phyloP scores from a whole-genome alignment of 805 yeast species.

The Starmerella powellii region DNA sequence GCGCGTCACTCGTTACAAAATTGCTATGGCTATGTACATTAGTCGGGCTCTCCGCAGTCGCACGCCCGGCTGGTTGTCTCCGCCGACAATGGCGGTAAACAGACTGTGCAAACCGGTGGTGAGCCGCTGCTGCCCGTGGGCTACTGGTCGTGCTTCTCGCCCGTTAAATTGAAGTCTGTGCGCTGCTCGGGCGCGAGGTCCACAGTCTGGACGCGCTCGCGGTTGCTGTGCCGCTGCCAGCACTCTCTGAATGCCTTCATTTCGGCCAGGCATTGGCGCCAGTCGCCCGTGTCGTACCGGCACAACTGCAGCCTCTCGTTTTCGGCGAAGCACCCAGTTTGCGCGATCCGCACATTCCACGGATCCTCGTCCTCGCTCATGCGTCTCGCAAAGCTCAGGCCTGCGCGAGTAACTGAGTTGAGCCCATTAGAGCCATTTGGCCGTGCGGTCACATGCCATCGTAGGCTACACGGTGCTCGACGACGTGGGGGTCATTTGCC shows the following conservation, averaged over 20 bases:
- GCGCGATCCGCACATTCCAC: slow-evolving; percentile 57
- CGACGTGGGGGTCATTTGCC: too few relatives aligned
- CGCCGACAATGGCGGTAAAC: too few relatives aligned
- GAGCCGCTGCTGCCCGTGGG: too few relatives aligned
- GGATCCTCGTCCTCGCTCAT: slow-evolving; percentile 18
- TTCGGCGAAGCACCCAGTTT: slow-evolving; percentile 69
- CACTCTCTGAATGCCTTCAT: slow-evolving; percentile 50
- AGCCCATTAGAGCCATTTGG: too few relatives aligned
- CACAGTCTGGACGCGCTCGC: slow-evolving; percentile 32
- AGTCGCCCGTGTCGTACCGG: slow-evolving; percentile 69
- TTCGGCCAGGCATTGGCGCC: slow-evolving; percentile 62
- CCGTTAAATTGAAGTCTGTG: slow-evolving; percentile 16
- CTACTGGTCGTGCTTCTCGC: slow-evolving; percentile 3
- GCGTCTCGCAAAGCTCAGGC: not conserved
- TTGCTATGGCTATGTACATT: not conserved
- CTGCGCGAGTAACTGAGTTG: too few relatives aligned
- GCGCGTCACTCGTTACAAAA: not conserved
- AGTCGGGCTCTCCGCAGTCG: too few relatives aligned
- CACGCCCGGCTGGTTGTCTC: too few relatives aligned
- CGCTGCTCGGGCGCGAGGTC: slow-evolving; percentile 1
- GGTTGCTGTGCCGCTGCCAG: slow-evolving; percentile 48
- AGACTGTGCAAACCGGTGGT: too few relatives aligned
- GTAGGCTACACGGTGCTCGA: too few relatives aligned
- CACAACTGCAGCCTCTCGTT: slow-evolving; percentile 60
- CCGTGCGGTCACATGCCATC: too few relatives aligned